phyloP scores from a whole-genome alignment of 768 basidiomycete species.

The Hygrophoropsis aurantiaca region DNA sequence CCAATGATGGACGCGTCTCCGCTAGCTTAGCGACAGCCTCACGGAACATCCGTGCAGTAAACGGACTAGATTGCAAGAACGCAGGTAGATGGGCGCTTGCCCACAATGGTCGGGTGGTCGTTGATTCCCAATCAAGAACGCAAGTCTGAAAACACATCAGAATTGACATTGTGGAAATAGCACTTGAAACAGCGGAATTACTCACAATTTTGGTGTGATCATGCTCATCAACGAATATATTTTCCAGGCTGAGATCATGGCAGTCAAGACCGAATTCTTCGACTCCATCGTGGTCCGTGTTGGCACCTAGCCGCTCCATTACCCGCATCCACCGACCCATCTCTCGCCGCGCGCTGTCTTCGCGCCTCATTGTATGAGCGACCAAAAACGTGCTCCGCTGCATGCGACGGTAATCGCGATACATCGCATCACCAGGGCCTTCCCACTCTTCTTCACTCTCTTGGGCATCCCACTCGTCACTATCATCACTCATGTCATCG shows the following conservation, averaged over 20 bases:
- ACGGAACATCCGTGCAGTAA: slow-evolving; percentile 70
- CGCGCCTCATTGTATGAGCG: slow-evolving; percentile 64
- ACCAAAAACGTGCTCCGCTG: slow-evolving; percentile 78
- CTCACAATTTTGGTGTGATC: slow-evolving; percentile 73
- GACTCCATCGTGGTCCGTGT: slow-evolving; percentile 29
- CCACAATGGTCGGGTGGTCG: slow-evolving; percentile 85
- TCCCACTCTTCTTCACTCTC: slow-evolving; percentile 83
- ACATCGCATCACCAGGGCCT: slow-evolving; percentile 75
- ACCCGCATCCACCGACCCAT: slow-evolving; percentile 69
- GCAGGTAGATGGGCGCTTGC: slow-evolving; percentile 80
- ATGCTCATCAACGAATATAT: slow-evolving; percentile 74
- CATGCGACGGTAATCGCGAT: slow-evolving; percentile 79
- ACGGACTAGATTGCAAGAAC: slow-evolving; percentile 76
- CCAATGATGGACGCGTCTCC: slow-evolving; percentile 14
- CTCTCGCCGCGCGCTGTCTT: slow-evolving; percentile 63
- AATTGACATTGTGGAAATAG: slow-evolving; percentile 9
- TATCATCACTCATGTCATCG: slow-evolving; percentile 73
- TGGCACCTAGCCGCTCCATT: slow-evolving; percentile 57
- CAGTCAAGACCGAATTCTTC: slow-evolving; percentile 82
- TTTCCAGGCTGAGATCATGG: slow-evolving; percentile 84
- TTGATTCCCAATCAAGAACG: slow-evolving; percentile 90
- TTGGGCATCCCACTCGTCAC: slow-evolving; percentile 76
- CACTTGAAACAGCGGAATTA: slow-evolving; percentile 10
- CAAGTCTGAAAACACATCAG: slow-evolving; percentile 54
- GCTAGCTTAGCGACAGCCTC: slow-evolving; percentile 55